Percentiles rank a stretch among this genome's conserved stretches.
Evolutionary conservation across 1,284 basidiomycete species (phyloP).

Genomic region (Sanghuangporus baumii): DNA sequence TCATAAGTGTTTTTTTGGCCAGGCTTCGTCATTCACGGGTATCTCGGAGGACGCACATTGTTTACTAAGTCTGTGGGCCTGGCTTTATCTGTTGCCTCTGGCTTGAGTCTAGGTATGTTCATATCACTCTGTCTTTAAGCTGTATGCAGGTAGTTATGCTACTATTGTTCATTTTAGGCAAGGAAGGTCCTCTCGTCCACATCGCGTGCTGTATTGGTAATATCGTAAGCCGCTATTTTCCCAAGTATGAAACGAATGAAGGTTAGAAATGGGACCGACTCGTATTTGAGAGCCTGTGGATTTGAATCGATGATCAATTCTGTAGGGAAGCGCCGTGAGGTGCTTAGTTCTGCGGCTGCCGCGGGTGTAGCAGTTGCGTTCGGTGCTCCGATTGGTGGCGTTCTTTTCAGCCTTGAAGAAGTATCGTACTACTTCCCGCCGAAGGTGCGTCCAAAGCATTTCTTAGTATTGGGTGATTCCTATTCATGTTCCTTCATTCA

Average conservation of each 20-base stretch:
- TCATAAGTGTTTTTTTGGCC: constrained; percentile 4
- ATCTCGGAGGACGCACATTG: constrained; percentile 85
- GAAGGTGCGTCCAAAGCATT: constrained; percentile 44
- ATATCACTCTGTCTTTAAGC: background rate
- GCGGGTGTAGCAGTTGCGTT: constrained; percentile 41
- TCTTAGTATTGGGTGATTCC: constrained; percentile 19
- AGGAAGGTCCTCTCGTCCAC: constrained; percentile 97
- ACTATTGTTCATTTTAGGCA: constrained; percentile 37
- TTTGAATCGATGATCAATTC: background rate
- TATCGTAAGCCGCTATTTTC: constrained; percentile 83
- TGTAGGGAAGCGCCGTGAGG: constrained; percentile 83
- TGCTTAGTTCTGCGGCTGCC: constrained; percentile 88
- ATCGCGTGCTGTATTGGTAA: constrained; percentile 95
- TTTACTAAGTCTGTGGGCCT: constrained; percentile 91
- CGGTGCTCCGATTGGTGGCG: constrained; percentile 64
- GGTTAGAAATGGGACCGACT: constrained; percentile 39
- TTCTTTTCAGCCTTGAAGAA: constrained; percentile 89
- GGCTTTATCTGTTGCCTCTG: constrained; percentile 87
- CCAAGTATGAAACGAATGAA: constrained; percentile 92
- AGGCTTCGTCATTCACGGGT: constrained; percentile 98
- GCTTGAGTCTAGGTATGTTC: constrained; percentile 69
- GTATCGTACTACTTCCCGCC: constrained; percentile 96
- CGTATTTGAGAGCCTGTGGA: background rate
- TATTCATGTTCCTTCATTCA: background rate
- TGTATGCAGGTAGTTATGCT: constrained; percentile 18